These are phyloP conservation scores for Chalciporus sphaerocephalus DNA, from an alignment of 768 basidiomycete species.

Conservation along the genomic window DNA sequence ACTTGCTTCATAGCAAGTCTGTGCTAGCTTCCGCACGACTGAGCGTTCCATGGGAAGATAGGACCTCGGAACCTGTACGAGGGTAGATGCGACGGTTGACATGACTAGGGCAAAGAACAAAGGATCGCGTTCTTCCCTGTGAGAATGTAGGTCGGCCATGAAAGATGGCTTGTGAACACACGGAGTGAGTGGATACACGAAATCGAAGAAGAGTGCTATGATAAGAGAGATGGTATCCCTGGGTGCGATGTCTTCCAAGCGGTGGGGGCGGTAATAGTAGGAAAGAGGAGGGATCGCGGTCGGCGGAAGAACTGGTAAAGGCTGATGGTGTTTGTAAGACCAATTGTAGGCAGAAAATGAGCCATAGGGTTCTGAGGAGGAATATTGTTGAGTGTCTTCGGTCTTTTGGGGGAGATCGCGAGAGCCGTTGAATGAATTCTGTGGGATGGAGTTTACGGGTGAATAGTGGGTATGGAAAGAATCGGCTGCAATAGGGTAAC, in stretches of 20 bases:
- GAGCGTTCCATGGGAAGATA: conserved; percentile 85
- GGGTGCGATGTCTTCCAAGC: conserved; percentile 78
- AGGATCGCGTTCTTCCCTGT: conserved; percentile 81
- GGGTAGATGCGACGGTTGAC: conserved; percentile 81
- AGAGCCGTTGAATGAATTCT: conserved; percentile 37
- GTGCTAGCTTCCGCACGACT: conserved; percentile 78
- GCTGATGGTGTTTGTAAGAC: conserved; percentile 63
- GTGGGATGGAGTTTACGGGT: conserved; percentile 30
- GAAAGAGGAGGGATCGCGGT: conserved; percentile 54
- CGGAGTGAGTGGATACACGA: conserved; percentile 87
- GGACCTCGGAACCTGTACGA: conserved; percentile 83
- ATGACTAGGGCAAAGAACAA: conserved; percentile 89
- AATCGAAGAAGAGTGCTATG: conserved; percentile 88
- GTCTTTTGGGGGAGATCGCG: conserved; percentile 39
- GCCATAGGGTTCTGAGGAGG: conserved; percentile 52
- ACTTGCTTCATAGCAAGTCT: conserved; percentile 79
- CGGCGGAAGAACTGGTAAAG: conserved; percentile 43
- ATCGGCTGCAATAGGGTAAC: conserved; percentile 69
- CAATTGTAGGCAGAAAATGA: conserved; percentile 66
- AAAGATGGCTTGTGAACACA: conserved; percentile 90
- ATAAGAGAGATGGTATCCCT: conserved; percentile 78
- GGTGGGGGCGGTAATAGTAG: conserved; percentile 67
- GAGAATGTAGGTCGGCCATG: conserved; percentile 80
- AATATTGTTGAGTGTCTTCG: conserved; percentile 41
- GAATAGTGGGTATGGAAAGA: conserved; percentile 57